Percentiles rank a stretch among this genome's conserved stretches.
Conservation (phyloP, 2,329 filamentous ascomycete species). For the Apiospora koreana region DNA sequence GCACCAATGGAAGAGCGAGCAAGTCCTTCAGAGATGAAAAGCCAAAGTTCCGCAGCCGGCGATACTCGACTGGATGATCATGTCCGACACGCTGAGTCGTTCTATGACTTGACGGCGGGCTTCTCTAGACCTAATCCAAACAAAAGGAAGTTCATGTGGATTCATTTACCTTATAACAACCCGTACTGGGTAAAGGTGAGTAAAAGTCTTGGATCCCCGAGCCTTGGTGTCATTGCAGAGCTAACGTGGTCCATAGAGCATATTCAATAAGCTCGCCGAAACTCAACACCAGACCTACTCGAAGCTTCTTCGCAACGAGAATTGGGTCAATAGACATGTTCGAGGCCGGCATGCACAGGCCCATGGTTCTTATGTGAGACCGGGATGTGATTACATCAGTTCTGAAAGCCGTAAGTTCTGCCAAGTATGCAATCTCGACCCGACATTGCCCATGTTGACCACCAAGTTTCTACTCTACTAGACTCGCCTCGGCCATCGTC, state of each 20-base stretch:
- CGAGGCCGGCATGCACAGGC: conserved; percentile 50
- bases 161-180: conserved; percentile 59
- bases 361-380: conserved; percentile 51
- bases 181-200: conserved; percentile 58
- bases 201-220: conserved; percentile 19
- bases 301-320: conserved; percentile 46
- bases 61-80: conserved; percentile 5
- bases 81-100: conserved; percentile 18
- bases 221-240: conserved; percentile 22
- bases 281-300: conserved; percentile 42
- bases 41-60: neutral
- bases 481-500: conserved; percentile 39
- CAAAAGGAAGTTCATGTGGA: conserved; percentile 56
- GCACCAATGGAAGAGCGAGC: neutral
- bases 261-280: conserved; percentile 46
- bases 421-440: neutral
- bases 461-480: conserved; percentile 12
- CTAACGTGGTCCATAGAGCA: conserved; percentile 25
- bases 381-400: conserved; percentile 49
- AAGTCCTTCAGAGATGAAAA: neutral
- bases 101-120: conserved; percentile 37
- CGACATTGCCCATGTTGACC: neutral
- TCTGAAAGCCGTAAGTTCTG: conserved; percentile 32
- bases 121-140: conserved; percentile 41
- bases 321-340: conserved; percentile 50